Percentiles rank a stretch among this genome's conserved stretches.
Conservation (phyloP, 2,329 filamentous ascomycete genomes). For the Botryotinia globosa region DNA sequence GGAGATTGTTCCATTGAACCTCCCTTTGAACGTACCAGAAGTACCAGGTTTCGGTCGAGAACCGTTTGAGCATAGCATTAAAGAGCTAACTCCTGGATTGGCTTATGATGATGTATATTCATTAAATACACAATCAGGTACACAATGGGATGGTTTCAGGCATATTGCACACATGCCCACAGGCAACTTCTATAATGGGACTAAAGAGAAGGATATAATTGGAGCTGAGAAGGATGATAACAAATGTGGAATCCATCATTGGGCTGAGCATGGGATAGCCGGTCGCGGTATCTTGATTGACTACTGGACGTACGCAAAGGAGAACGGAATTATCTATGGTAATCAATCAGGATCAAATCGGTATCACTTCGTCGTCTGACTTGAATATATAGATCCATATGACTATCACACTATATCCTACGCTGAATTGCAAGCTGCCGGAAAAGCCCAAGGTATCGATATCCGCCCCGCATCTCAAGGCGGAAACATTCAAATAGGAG, state of each 20-base stretch:
- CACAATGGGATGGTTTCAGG: constrained; percentile 57
- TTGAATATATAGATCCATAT: constrained; percentile 32
- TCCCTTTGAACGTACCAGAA: constrained; percentile 32
- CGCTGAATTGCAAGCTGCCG: constrained; percentile 32
- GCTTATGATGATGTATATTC: constrained; percentile 60
- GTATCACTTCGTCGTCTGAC: neutral
- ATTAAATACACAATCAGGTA: constrained; percentile 57
- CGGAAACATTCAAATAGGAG: constrained; percentile 50
- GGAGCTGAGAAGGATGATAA: constrained; percentile 30
- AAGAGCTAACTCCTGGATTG: constrained; percentile 26
- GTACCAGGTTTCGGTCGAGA: constrained; percentile 41
- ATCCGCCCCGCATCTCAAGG: constrained; percentile 43
- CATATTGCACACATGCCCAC: constrained; percentile 39
- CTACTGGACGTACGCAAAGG: constrained; percentile 46
- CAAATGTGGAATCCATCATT: constrained; percentile 37
- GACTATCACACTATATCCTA: constrained; percentile 34
- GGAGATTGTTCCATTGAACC: constrained; percentile 13
- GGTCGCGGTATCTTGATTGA: constrained; percentile 25
- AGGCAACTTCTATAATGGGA: constrained; percentile 35
- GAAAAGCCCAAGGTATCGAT: constrained; percentile 36
- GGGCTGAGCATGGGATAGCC: constrained; percentile 37
- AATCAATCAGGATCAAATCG: neutral
- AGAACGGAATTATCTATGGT: constrained; percentile 41
- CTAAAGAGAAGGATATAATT: constrained; percentile 33
- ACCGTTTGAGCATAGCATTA: constrained; percentile 38